These are phyloP conservation scores for Phytophthora sansomeana DNA, from an alignment of 352 stramenopile species.

Conservation along the genomic window DNA sequence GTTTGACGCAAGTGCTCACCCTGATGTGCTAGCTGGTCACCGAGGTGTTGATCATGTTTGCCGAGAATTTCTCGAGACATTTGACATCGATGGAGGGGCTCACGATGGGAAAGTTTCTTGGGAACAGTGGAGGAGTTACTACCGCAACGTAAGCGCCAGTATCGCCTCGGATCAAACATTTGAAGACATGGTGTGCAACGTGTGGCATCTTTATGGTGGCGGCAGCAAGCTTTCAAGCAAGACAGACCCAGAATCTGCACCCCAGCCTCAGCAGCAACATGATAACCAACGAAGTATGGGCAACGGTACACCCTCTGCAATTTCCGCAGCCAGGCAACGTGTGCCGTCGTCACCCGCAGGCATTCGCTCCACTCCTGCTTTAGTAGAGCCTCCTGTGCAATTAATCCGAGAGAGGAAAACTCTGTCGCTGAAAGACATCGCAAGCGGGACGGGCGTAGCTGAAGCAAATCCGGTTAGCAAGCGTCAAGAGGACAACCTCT, in stretches of 20 bases:
- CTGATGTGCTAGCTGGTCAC: conserved; percentile 79
- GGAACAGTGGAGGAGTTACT: conserved; percentile 86
- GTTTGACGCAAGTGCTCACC: conserved; percentile 88
- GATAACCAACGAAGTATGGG: conserved; percentile 19
- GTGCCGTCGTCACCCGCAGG: conserved; percentile 6
- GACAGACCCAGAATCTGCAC: background rate
- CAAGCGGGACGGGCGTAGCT: conserved; percentile 38
- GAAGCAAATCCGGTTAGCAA: conserved; percentile 18
- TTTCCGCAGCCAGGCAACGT: conserved; percentile 1
- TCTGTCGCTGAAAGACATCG: conserved; percentile 67
- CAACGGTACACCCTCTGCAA: conserved; percentile 7
- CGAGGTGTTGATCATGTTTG: conserved; percentile 74
- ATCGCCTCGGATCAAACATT: conserved; percentile 94
- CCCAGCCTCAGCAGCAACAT: conserved; percentile 23
- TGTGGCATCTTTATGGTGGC: conserved; percentile 55
- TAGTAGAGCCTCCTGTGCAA: conserved; percentile 9
- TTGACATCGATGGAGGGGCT: conserved; percentile 70
- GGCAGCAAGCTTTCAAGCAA: conserved; percentile 13
- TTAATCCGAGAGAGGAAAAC: conserved; percentile 49
- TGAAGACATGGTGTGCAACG: conserved; percentile 92
- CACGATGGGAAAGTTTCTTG: conserved; percentile 79
- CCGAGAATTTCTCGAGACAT: conserved; percentile 88
- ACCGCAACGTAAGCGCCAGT: conserved; percentile 88
- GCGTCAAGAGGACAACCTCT: conserved; percentile 2
- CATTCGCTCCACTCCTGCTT: background rate